A percentile compares a stretch with the other conserved stretches of the same genome.
Conservation (phyloP, 2,329 filamentous ascomycete species). For the Penicillium thymicola region DNA sequence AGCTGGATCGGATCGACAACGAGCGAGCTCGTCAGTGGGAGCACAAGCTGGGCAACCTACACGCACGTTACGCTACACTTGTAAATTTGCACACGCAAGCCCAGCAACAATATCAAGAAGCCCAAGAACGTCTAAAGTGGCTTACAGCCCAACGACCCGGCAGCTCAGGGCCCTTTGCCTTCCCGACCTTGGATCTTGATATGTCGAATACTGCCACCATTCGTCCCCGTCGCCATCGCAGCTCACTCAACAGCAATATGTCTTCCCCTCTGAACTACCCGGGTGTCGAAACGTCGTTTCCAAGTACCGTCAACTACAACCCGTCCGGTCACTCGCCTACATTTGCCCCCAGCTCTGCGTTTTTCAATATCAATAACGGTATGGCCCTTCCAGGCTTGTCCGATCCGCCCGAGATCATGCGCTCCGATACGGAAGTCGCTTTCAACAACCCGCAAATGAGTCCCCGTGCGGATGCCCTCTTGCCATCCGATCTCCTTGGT, state of each 20-base stretch:
- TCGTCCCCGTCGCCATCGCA: slow-evolving; percentile 46
- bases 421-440: slow-evolving; percentile 54
- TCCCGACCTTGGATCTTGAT: slow-evolving; percentile 44
- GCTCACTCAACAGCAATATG: slow-evolving; percentile 47
- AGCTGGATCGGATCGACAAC: slow-evolving; percentile 50
- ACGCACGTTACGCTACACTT: slow-evolving; percentile 43
- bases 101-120: slow-evolving; percentile 46
- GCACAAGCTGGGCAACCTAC: slow-evolving; percentile 41
- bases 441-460: slow-evolving; percentile 62
- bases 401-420: slow-evolving; percentile 38
- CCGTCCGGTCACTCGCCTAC: slow-evolving; percentile 51
- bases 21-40: slow-evolving; percentile 49
- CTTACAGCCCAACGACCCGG: slow-evolving; percentile 39
- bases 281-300: slow-evolving; percentile 39
- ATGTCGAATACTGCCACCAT: slow-evolving; percentile 40
- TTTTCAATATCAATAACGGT: slow-evolving; percentile 62
- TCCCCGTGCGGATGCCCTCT: slow-evolving; percentile 58
- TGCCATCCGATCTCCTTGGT: slow-evolving; percentile 60
- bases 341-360: slow-evolving; percentile 50
- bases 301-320: slow-evolving; percentile 46
- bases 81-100: slow-evolving; percentile 43
- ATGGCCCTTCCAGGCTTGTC: slow-evolving; percentile 53
- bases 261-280: slow-evolving; percentile 46
- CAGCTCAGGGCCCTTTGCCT: slow-evolving; percentile 39
- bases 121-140: slow-evolving; percentile 46